phyloP scores from a whole-genome alignment of 257 asterid genomes.

The Solanum chilense region DNA sequence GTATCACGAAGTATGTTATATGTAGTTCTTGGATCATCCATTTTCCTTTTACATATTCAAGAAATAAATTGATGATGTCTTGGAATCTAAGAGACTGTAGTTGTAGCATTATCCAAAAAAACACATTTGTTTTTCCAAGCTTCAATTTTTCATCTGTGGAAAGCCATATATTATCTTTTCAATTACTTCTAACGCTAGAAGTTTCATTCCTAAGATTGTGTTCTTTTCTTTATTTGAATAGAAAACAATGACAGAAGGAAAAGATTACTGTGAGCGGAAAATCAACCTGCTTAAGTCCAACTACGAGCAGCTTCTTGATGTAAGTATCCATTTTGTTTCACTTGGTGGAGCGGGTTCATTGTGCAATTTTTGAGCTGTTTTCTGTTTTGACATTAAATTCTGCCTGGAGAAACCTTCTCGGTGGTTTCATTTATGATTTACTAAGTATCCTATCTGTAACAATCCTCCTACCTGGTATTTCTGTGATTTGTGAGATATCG shows the following conservation, averaged over 20 bases:
- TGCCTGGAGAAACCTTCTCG: not conserved
- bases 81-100: not conserved
- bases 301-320: constrained; percentile 93
- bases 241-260: constrained; percentile 93
- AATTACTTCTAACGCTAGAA: not conserved
- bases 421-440: not conserved
- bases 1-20: not conserved
- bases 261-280: constrained; percentile 89
- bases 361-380: not conserved
- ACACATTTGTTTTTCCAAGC: not conserved
- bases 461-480: not conserved
- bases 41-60: not conserved
- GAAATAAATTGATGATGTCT: not conserved
- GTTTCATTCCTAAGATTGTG: not conserved
- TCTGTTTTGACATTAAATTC: not conserved
- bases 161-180: not conserved
- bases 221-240: constrained; percentile 11
- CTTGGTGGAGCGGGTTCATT: not conserved
- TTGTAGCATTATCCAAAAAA: not conserved
- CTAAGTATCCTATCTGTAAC: not conserved
- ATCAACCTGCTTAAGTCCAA: constrained; percentile 82
- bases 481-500: not conserved
- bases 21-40: not conserved
- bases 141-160: not conserved
- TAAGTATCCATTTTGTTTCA: constrained; percentile 9